Evolutionary conservation across 2,329 filamentous ascomycete genomes (phyloP), one percentile per base, ranked within the genome.

Genomic region (Penicillium nordicum): DNA sequence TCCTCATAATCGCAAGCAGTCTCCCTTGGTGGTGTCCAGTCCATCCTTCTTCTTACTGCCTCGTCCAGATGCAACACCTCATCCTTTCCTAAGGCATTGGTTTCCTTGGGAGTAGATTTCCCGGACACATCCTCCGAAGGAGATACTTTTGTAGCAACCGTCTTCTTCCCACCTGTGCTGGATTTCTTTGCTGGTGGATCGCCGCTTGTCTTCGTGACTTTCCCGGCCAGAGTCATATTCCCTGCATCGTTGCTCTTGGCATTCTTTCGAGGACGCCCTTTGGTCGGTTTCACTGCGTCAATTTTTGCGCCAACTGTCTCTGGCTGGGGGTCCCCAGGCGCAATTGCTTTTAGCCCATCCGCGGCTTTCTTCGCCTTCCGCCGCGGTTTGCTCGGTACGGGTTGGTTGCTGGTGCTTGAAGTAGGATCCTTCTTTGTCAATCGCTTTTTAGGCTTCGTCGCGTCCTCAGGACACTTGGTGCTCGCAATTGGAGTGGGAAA

Each of bases 11-110:
- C 55, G 1, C 37, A 37, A 29, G 62, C 63, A 41, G 77, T 78
- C 34, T 77, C 67, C 45, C 77, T 79, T 4, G 84, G 81, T 2
- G 88, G 88, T 1, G 89, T 92, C 89, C 88, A 92, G 56, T 86
- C 80, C 14, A 74, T 67, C 57, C 84, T 80, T 57, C 88, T 79
- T 44, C 74, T 76, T 27, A 82, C 69, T 8, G 87, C 88, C 44
- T 68, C 59, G 59, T 72, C 73, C 25, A 76, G 52, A n/a, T 72
- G 65, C 27, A 76, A 50, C 5, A 61, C 43, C 34, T 63, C 57
- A 55, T 66, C 54, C 29, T 60, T 44, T 50, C 62, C 56, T 57
- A 57, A 58, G 51, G 67, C 63, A 45, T 67, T 49, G 18, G 48
- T 23, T 21, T 50, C 53, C 32, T 61, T 61, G 12, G 42, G 27